Percentiles rank a stretch among this genome's conserved stretches.
Evolutionary conservation across 148 eudicot genomes (phyloP).

Genomic region (Chenopodium quinoa): DNA sequence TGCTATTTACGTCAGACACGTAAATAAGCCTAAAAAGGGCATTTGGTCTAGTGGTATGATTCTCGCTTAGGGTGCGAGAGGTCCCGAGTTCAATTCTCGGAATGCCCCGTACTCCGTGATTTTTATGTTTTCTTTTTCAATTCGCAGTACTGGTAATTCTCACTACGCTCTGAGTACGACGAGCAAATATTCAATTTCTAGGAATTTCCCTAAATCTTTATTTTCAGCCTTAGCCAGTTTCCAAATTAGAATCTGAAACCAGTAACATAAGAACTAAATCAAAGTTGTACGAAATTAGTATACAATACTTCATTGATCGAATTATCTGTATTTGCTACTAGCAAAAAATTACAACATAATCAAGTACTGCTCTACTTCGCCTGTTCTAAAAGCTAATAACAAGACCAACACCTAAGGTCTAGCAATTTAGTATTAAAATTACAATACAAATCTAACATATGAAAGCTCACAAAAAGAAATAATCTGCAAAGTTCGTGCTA

Average conservation of each 20-base stretch:
- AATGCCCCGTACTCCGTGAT: constrained; percentile 25
- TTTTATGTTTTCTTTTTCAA: too few species aligned
- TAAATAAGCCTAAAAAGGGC: constrained; percentile 21
- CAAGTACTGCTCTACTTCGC: background rate
- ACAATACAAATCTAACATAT: background rate
- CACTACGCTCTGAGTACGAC: constrained; percentile 55
- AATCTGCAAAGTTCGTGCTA: background rate
- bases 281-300: background rate
- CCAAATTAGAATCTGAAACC: too few species aligned
- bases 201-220: constrained; percentile 29
- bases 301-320: background rate
- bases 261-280: background rate
- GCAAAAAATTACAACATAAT: background rate
- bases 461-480: background rate
- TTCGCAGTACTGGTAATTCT: too few species aligned
- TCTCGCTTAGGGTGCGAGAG: constrained; percentile 73
- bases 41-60: constrained; percentile 73
- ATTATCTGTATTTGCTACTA: background rate
- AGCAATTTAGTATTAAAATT: background rate
- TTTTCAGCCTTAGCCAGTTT: background rate
- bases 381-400: background rate
- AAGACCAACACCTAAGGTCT: background rate
- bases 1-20: too few species aligned
- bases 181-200: constrained; percentile 42
- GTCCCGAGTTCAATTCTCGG: constrained; percentile 46